phyloP scores from a whole-genome alignment of 768 basidiomycete genomes.

The Boletus reticulatus region DNA sequence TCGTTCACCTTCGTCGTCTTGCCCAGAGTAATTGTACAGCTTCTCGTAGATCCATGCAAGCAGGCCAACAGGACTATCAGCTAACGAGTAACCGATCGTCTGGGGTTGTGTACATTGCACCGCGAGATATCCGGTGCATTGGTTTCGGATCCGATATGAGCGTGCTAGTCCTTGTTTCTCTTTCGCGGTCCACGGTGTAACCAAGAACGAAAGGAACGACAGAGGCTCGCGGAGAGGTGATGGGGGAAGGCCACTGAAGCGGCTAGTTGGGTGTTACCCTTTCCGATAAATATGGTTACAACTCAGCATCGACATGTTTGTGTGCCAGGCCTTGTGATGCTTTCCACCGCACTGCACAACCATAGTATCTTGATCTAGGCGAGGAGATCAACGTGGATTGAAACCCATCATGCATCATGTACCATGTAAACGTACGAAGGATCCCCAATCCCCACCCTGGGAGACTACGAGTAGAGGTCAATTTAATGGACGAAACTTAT shows the following conservation, averaged over 20 bases:
- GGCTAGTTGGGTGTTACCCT: background rate
- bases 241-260: slow-evolving; percentile 24
- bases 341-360: slow-evolving; percentile 38
- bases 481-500: too few species aligned
- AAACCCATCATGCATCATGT: background rate
- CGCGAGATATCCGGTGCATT: slow-evolving; percentile 30
- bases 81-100: slow-evolving; percentile 49
- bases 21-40: slow-evolving; percentile 47
- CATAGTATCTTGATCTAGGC: slow-evolving; percentile 33
- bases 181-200: slow-evolving; percentile 24
- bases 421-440: slow-evolving; percentile 23
- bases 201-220: slow-evolving; percentile 23
- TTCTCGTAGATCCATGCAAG: slow-evolving; percentile 55
- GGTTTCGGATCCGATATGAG: slow-evolving; percentile 10
- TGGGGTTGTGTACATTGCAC: slow-evolving; percentile 45
- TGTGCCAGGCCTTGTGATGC: slow-evolving; percentile 51
- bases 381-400: background rate
- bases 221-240: slow-evolving; percentile 29
- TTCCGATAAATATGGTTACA: too few species aligned
- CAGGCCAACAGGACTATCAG: slow-evolving; percentile 55
- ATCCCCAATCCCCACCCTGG: slow-evolving; percentile 52
- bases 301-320: slow-evolving; percentile 45
- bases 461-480: slow-evolving; percentile 33
- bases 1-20: slow-evolving; percentile 49
- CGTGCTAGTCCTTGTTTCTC: slow-evolving; percentile 27